Percentiles rank a stretch among this genome's conserved stretches.
Conservation (phyloP, 225 moss, liverwort and hornwort genomes). For the Neckera pumila region DNA sequence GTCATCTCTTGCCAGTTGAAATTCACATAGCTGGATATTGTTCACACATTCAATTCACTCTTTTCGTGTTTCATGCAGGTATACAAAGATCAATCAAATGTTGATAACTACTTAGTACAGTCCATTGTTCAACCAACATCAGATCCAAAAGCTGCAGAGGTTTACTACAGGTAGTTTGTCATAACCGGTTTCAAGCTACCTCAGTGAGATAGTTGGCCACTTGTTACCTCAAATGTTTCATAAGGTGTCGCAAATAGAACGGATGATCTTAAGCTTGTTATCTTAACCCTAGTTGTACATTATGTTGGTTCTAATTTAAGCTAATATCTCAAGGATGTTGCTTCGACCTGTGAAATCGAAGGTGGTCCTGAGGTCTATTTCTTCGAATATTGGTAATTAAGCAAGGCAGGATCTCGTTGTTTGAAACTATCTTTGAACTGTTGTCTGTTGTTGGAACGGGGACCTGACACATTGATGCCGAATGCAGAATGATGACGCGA, state of each 20-base stretch:
- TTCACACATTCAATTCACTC: background rate
- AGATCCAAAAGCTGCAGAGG: conserved; percentile 61
- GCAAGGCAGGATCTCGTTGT: background rate
- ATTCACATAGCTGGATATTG: background rate
- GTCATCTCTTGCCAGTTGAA: background rate
- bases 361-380: background rate
- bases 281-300: background rate
- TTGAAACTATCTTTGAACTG: background rate
- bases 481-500: conserved; percentile 48
- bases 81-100: conserved; percentile 72
- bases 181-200: background rate
- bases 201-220: background rate
- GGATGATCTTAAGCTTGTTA: background rate
- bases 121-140: conserved; percentile 67
- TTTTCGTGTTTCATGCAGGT: conserved; percentile 24
- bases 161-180: conserved; percentile 50
- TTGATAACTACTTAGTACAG: conserved; percentile 66
- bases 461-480: background rate
- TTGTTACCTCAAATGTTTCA: background rate
- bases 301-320: background rate
- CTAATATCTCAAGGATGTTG: background rate
- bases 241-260: background rate
- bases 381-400: background rate
- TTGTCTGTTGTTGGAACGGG: background rate
- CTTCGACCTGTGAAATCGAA: background rate